Evolutionary conservation across 2,329 filamentous ascomycete species (phyloP), one percentile per base, ranked within the genome.

Genomic region (Nothophaeocryptopus gaeumannii): DNA sequence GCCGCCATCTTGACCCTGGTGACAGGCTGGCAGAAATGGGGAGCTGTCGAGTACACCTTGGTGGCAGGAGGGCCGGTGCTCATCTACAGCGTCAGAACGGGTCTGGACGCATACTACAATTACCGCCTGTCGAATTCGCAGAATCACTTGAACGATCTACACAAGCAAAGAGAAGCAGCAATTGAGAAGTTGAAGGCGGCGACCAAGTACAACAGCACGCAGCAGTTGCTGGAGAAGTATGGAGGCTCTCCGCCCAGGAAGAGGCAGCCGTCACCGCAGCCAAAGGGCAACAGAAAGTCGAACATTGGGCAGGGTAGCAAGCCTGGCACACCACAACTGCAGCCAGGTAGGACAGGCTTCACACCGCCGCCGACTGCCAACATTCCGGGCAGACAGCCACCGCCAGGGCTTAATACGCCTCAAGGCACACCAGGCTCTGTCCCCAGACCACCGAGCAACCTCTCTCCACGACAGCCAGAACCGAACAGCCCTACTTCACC

Each of bases 131-230:
- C 85, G 15, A 82, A 77, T 12, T 78, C 88, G 9, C 81, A 86
- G 58, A 70, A 77, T 34, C 80, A 85, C 35, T 78, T 97, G 29
- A 86, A 92, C 61, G 81, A 81, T 14, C 79, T 91, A 32, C 83
- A 91, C 63, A 81, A 83, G 46, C 88, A 96, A 69, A 84, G 92
- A 46, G 83, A 88, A 51, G 83, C 83, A 61, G 96, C 91, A 2
- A 97, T 99, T 58, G 86, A 95, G 67, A 91, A 91, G 71, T 82
- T 99, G 56, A 99, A 99, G 72, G 84, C 86, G 51, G 91, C 91
- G 20, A 99, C 93, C 31, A 96, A 88, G 69, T 99, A 96, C 73
- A 89, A 97, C 70, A 93, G 91, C 30, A 99, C 93, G 1, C 83
- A 95, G 64, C 84, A 96, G 67, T 73, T 99, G 52, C 80, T 99